Evolutionary conservation across 1,139 yeast species (phyloP).

Genomic region (Geotrichum histeridarum): DNA sequence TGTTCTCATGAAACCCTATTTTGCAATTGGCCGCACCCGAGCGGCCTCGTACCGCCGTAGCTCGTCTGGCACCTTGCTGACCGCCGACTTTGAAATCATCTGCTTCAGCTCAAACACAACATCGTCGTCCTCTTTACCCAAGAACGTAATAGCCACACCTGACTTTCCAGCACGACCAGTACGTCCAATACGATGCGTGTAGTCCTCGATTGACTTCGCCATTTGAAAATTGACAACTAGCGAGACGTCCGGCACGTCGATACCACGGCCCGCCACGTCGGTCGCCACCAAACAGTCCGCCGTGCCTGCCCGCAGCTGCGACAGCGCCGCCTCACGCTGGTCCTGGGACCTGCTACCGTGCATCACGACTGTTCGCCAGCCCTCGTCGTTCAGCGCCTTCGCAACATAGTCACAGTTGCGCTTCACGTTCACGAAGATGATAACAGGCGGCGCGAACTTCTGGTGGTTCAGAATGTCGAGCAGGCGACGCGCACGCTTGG

Average conservation of each 20-base stretch:
- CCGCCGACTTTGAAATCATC: constrained; percentile 46
- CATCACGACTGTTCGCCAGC: constrained; percentile 54
- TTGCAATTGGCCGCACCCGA: constrained; percentile 9
- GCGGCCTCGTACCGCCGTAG: constrained; percentile 37
- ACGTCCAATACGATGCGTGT: constrained; percentile 89
- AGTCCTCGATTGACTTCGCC: constrained; percentile 72
- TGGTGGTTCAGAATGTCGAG: constrained; percentile 35
- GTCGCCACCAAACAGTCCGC: constrained; percentile 78
- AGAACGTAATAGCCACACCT: constrained; percentile 72
- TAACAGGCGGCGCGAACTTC: constrained; percentile 50
- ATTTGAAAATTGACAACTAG: constrained; percentile 82
- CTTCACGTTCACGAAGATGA: constrained; percentile 76
- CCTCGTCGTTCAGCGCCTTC: constrained; percentile 43
- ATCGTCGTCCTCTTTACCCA: constrained; percentile 53
- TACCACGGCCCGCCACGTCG: constrained; percentile 95
- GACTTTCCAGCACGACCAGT: constrained; percentile 89
- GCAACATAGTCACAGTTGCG: constrained; percentile 65
- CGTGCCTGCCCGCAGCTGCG: constrained; percentile 55
- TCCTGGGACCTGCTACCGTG: constrained; percentile 88
- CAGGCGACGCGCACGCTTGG: constrained; percentile 38
- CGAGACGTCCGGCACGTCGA: constrained; percentile 81
- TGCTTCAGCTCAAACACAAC: constrained; percentile 50
- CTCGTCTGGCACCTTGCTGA: constrained; percentile 51
- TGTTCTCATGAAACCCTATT: neutral
- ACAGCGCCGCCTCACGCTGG: constrained; percentile 75